Evolutionary conservation across 495 filamentous ascomycete species (phyloP), one percentile per base, ranked within the genome.

Genomic region (Trichoderma gamsii): DNA sequence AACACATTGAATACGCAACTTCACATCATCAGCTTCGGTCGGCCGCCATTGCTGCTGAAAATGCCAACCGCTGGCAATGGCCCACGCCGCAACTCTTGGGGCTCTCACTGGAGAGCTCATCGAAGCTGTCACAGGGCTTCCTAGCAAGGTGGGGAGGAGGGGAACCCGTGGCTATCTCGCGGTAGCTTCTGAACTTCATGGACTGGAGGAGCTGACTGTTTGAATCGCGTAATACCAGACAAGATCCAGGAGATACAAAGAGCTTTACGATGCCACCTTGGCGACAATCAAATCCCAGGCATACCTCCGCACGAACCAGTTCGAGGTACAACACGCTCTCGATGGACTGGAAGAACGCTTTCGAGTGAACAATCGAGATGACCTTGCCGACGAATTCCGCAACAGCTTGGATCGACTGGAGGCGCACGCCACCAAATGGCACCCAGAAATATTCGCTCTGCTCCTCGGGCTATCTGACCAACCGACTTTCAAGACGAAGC

Each of bases 281-380:
- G 83, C 81, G 16, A 82, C 75, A 49, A 75, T 93, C 46, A 81
- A 83, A 66, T 77, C 87, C 44, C 81, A 89, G 66, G 83, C 79
- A 44, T 89, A 89, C 79, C 81, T 80, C 25, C 87, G 92, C 43
- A 92, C 88, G 0, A 95, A 97, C 78, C 94, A 96, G 72, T 99
- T 97, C 74, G 91, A 92, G 41, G 87, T 97, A 15, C 78, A 85
- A 29, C 83, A 84, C 21, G 87, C 85, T 43, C 83, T 96, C 6
- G 85, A 89, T 27, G 95, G 95, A 3, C 81, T 96, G 21, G 90
- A 92, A 70, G 95, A 99, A 77, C 94, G 94, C 72, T 96, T 96
- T 75, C 84, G 86, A 49, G 82, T 97, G 63, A 80, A 90, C 41
- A 88, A 90, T 75, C 84, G 87, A 68, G 93, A 97, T 74, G 85